Evolutionary conservation across 495 filamentous ascomycete species (phyloP).

Genomic region (Trichoderma gamsii): DNA sequence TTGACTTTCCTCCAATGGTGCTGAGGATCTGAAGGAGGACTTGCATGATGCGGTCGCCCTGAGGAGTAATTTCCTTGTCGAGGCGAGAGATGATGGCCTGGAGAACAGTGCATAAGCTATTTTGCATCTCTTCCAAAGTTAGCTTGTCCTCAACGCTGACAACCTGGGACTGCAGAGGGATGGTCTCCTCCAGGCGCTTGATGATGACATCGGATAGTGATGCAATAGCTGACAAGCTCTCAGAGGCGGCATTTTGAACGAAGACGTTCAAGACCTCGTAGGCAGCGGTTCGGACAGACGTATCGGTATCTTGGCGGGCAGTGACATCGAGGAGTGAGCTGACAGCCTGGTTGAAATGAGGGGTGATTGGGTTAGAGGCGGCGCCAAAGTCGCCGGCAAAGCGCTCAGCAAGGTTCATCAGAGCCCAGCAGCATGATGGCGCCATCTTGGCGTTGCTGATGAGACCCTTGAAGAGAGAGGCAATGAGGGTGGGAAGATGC

Average conservation of each 20-base stretch:
- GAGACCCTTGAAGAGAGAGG: slow-evolving; percentile 82
- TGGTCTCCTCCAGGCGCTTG: slow-evolving; percentile 81
- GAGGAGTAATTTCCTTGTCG: slow-evolving; percentile 84
- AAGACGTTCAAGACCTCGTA: slow-evolving; percentile 96
- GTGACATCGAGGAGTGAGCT: slow-evolving; percentile 78
- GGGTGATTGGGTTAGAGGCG: slow-evolving; percentile 75
- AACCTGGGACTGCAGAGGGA: slow-evolving; percentile 87
- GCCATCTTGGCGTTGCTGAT: slow-evolving; percentile 95
- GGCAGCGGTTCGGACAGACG: slow-evolving; percentile 91
- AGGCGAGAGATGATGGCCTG: slow-evolving; percentile 87
- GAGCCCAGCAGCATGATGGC: slow-evolving; percentile 94
- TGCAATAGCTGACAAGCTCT: slow-evolving; percentile 74
- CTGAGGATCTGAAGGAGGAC: slow-evolving; percentile 72
- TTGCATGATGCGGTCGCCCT: slow-evolving; percentile 90
- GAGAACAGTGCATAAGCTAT: slow-evolving; percentile 82
- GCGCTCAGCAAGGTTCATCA: slow-evolving; percentile 96
- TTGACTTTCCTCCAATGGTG: slow-evolving; percentile 78
- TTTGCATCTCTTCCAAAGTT: slow-evolving; percentile 94
- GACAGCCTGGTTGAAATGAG: slow-evolving; percentile 89
- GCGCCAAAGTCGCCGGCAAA: slow-evolving; percentile 77
- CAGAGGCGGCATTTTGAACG: slow-evolving; percentile 79
- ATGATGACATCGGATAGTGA: slow-evolving; percentile 76
- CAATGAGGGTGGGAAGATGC: slow-evolving; percentile 77
- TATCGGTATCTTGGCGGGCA: slow-evolving; percentile 75
- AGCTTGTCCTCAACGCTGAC: slow-evolving; percentile 94